Conservation (phyloP, 495 filamentous ascomycete genomes). For the Xylaria longipes region DNA sequence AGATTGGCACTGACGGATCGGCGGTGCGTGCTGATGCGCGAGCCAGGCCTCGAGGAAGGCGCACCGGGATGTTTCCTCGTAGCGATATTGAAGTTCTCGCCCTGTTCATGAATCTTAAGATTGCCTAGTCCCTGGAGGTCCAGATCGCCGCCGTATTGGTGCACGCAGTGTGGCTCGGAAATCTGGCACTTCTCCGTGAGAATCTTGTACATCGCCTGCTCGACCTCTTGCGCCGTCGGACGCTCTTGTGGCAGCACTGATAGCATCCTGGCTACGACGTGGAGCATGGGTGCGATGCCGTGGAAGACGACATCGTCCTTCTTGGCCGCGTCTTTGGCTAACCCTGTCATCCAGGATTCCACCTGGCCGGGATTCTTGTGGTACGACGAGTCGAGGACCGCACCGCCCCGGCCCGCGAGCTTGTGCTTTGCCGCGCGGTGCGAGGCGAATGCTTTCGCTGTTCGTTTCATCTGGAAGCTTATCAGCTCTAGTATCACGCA, state of each 20-base stretch:
- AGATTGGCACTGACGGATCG: constrained; percentile 26
- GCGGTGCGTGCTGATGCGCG: constrained; percentile 18
- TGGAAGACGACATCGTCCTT: constrained; percentile 62
- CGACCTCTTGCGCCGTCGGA: constrained; percentile 52
- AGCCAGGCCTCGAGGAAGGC: constrained; percentile 26
- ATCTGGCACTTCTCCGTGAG: constrained; percentile 52
- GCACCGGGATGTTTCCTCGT: constrained; percentile 30
- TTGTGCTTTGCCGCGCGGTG: constrained; percentile 76
- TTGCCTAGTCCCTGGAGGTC: constrained; percentile 41
- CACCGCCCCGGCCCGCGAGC: constrained; percentile 68
- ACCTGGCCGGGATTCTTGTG: constrained; percentile 82
- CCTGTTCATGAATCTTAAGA: constrained; percentile 31
- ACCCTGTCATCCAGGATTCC: constrained; percentile 73
- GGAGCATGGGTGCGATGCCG: constrained; percentile 55
- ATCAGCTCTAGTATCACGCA: constrained; percentile 73
- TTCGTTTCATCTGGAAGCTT: constrained; percentile 75
- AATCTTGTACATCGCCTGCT: constrained; percentile 51
- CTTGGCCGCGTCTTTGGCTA: constrained; percentile 72
- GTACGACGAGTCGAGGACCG: constrained; percentile 77
- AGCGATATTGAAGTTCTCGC: constrained; percentile 32
- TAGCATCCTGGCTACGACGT: constrained; percentile 55
- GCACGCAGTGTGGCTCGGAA: constrained; percentile 53
- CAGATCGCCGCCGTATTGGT: constrained; percentile 44
- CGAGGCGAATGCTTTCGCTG: constrained; percentile 70
- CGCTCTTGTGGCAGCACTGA: constrained; percentile 51